Conservation (phyloP, 495 filamentous ascomycete genomes). For the Physcia stellaris region DNA sequence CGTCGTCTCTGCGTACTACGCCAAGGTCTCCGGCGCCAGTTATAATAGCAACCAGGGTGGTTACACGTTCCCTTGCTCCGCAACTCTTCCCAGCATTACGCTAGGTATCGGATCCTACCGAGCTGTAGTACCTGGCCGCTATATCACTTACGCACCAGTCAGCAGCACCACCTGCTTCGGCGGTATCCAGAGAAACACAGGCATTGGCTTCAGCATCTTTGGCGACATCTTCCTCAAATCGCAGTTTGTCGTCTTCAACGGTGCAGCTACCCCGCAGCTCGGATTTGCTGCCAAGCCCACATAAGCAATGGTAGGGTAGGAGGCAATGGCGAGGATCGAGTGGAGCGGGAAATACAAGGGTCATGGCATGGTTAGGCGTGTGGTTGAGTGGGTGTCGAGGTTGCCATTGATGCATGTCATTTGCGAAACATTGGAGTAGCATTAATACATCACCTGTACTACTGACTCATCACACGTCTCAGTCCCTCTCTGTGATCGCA, state of each 20-base stretch:
- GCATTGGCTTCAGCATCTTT: slow-evolving; percentile 54
- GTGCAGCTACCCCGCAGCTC: slow-evolving; percentile 32
- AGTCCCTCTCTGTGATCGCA: too few relatives aligned
- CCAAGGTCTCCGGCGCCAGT: slow-evolving; percentile 34
- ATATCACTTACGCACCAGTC: slow-evolving; percentile 32
- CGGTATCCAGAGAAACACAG: slow-evolving; percentile 47
- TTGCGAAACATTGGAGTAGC: too few relatives aligned
- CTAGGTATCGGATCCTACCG: slow-evolving; percentile 38
- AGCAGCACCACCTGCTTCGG: slow-evolving; percentile 42
- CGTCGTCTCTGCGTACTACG: slow-evolving; percentile 52
- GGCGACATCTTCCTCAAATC: slow-evolving; percentile 71
- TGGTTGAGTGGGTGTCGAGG: too few relatives aligned
- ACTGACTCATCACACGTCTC: too few relatives aligned
- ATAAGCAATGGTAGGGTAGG: too few relatives aligned
- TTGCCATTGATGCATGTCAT: too few relatives aligned
- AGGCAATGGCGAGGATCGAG: too few relatives aligned
- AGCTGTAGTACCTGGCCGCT: slow-evolving; percentile 29
- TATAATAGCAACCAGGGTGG: slow-evolving; percentile 40
- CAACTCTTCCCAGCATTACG: slow-evolving; percentile 47
- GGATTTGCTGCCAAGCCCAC: slow-evolving; percentile 47
- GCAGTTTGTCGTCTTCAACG: slow-evolving; percentile 65
- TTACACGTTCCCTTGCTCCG: slow-evolving; percentile 53
- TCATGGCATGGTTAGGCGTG: too few relatives aligned
- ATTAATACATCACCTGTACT: too few relatives aligned
- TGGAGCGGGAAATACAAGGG: too few relatives aligned